Evolutionary conservation across 768 basidiomycete genomes (phyloP), one percentile per base, ranked within the genome.

Genomic region (Leccinum ochraceum): DNA sequence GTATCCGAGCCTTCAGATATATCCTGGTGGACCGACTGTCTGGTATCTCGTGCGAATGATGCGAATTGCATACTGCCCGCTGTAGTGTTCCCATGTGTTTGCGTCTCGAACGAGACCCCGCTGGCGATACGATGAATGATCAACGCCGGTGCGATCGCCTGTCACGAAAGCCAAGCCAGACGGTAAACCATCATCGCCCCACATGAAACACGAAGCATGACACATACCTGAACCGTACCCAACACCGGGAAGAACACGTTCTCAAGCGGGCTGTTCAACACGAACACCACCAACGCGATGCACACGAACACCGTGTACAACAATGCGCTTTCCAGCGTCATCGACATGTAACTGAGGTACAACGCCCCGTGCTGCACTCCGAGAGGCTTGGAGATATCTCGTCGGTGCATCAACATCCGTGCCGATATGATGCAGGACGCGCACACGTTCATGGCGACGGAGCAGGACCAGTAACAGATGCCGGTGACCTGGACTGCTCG

Each of bases 251-350:
- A 66, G 3, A 71, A 69, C 16, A 70, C 52, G 30, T 66, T 69
- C 53, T 57, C 57, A 44, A 71, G 64, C 16, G 69, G 69, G 16
- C 67, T 69, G 42, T 70, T 69, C 20, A 54, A 7, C 50, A 37
- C 17, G 14, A 71, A 69, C 13, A 61, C 59, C 1, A 61, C 32
- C 44, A 71, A 10, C 1, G 62, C 60, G 2, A 64, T 11, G 24
- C 69, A 36, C 14, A 17, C 61, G 6, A 63, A 64, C 20, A 30
- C 32, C 0, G 69, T 63, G 24, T 70, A 70, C 34, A 70, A 32
- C 52, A 58, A 0, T 0, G 69, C 69, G 57, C 69, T 69, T 57
- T 70, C 69, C 49, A 70, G 64, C 22, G 67, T 66, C 69, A 70
- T 66, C 1, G 67, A 59, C 67, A 71, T 66, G n/a, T 66, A 70